A percentile compares a stretch with the other conserved stretches of the same genome.
phyloP scores from a whole-genome alignment of 2,329 filamentous ascomycete species.

The Chrysosporium queenslandicum region DNA sequence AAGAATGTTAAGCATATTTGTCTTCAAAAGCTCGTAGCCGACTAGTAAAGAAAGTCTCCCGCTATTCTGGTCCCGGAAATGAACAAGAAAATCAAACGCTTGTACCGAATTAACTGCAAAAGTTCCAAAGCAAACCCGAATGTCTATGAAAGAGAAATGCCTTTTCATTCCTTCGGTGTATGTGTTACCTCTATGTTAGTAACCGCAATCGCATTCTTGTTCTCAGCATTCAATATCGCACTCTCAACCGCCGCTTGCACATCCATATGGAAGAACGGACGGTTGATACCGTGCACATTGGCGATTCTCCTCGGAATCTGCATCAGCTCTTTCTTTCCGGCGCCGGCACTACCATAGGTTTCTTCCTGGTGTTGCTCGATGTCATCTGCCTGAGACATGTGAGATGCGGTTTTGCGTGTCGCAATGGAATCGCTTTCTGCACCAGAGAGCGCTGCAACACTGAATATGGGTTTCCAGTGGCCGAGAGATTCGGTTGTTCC shows the following conservation, averaged over 20 bases:
- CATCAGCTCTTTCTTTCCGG: neutral
- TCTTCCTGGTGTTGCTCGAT: neutral
- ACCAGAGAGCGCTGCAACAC: slow-evolving; percentile 11
- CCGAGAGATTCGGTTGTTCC: slow-evolving; percentile 10
- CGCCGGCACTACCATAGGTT: neutral
- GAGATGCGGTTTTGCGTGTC: neutral
- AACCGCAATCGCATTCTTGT: neutral
- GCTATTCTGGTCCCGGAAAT: neutral
- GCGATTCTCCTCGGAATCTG: slow-evolving; percentile 9
- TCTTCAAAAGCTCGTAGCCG: neutral
- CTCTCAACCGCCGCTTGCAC: slow-evolving; percentile 14
- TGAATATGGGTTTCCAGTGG: slow-evolving; percentile 16
- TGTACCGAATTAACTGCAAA: neutral
- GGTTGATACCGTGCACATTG: slow-evolving; percentile 14
- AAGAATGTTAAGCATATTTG: no score
- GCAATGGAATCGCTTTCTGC: neutral
- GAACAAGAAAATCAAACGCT: neutral
- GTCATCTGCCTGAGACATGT: neutral
- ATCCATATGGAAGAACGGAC: slow-evolving; percentile 15
- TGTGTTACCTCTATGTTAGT: neutral
- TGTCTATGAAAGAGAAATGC: neutral
- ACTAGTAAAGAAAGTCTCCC: neutral
- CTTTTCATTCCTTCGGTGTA: neutral
- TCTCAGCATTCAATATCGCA: slow-evolving; percentile 13
- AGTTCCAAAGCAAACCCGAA: neutral